Conservation (phyloP, 2,329 filamentous ascomycete species). For the Phyllosticta citrichinensis region DNA sequence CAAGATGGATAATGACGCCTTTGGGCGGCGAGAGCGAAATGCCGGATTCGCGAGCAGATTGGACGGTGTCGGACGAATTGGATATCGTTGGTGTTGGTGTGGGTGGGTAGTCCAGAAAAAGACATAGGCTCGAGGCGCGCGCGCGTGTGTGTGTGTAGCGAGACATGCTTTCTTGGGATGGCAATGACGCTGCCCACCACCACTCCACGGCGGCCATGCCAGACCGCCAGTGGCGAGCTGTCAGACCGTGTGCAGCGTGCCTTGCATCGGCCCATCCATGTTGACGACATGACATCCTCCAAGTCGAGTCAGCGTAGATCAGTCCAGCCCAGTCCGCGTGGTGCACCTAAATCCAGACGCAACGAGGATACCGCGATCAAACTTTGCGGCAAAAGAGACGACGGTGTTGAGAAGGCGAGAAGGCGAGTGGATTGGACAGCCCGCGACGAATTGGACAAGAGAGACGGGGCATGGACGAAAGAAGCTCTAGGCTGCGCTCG, state of each 20-base stretch:
- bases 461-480: not conserved
- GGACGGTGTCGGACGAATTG: not conserved
- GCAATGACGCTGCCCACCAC: no score
- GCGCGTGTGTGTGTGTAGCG: no score
- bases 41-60: not conserved
- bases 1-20: no score
- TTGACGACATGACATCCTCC: not conserved
- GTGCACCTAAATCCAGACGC: not conserved
- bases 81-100: not conserved
- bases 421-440: not conserved
- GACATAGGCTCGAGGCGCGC: not conserved
- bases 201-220: no score
- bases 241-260: not conserved
- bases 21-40: not conserved
- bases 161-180: no score
- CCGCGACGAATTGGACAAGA: not conserved
- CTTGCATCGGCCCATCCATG: not conserved
- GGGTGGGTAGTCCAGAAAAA: not conserved
- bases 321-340: not conserved
- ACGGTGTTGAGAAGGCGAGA: not conserved
- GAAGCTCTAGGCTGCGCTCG: not conserved
- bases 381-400: not conserved
- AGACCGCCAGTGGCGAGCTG: not conserved
- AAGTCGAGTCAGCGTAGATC: not conserved
- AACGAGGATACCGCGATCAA: not conserved